Evolutionary conservation across 768 basidiomycete genomes (phyloP), one percentile per base, ranked within the genome.

Genomic region (Megacollybia marginata): DNA sequence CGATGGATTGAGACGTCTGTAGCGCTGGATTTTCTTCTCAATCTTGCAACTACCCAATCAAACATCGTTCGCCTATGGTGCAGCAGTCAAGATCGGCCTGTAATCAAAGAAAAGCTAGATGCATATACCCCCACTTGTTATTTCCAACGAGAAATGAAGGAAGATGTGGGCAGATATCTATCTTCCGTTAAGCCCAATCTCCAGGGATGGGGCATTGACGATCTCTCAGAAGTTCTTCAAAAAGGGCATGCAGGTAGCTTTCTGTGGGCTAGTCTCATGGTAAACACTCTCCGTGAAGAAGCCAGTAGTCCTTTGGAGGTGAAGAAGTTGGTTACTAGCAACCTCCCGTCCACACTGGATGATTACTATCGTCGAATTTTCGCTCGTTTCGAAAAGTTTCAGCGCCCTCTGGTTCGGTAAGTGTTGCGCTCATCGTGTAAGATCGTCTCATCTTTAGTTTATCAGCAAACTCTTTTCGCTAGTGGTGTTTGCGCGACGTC

Each of bases 251-350:
- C 62, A 33, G 57, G 56, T n/a, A 61, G 61, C 42, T 65, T 64
- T 48, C 38, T 65, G 32, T 65, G 61, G 57, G 64, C 63, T 9
- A 51, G 48, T 9, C 46, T 61, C 23, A 64, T 65, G 60, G 48
- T 62, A 9, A 20, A 44, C 10, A 53, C 49, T 16, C 45, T 65
- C 10, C 36, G 23, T n/a, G 40, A 51, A n/a, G 52, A 55, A 20
- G 54, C 53, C 18, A 43, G 51, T 23, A 58, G 54, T 42, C 36
- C 55, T 45, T 47, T 34, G 18, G 53, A 60, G 13, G 54, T 65
- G 48, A 55, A 54, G 40, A 36, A 54, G 32, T 52, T 59, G 23
- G 44, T 62, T 15, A 31, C 44, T 9, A 55, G 53, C 10, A 18
- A 42, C 42, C 55, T 54, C 19, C 61, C 61, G 9, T 33, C 49